Evolutionary conservation across 768 basidiomycete genomes (phyloP).

Genomic region (Sistotremastrum niveocremeum): DNA sequence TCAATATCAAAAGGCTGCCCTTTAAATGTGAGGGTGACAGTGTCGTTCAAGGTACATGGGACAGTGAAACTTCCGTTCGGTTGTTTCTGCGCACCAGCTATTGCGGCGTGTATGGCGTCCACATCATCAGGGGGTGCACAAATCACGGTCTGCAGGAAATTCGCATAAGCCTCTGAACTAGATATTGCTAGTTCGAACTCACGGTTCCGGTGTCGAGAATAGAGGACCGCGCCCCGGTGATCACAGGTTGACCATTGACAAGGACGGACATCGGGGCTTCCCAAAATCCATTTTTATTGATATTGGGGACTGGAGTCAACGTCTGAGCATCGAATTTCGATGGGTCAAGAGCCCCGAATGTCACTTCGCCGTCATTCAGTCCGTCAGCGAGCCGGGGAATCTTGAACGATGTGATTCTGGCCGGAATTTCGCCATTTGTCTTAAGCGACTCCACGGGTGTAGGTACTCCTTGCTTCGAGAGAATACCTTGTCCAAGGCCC

Average conservation of each 20-base stretch:
- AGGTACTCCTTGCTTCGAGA: slow-evolving; percentile 48
- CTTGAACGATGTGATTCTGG: slow-evolving; percentile 67
- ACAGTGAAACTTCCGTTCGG: slow-evolving; percentile 41
- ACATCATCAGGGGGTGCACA: slow-evolving; percentile 29
- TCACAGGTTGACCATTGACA: slow-evolving; percentile 33
- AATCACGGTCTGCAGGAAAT: not conserved
- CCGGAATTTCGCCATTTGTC: slow-evolving; percentile 36
- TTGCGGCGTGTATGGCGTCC: slow-evolving; percentile 36
- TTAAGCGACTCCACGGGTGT: slow-evolving; percentile 69
- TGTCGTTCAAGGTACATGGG: slow-evolving; percentile 46
- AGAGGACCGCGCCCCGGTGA: slow-evolving; percentile 13
- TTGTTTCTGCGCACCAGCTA: slow-evolving; percentile 41
- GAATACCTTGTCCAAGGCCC: slow-evolving; percentile 56
- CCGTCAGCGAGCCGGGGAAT: slow-evolving; percentile 60
- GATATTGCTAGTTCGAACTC: too few species aligned
- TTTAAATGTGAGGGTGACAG: slow-evolving; percentile 46
- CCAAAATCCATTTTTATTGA: slow-evolving; percentile 68
- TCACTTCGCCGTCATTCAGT: slow-evolving; percentile 60
- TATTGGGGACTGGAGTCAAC: slow-evolving; percentile 45
- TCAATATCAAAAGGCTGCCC: slow-evolving; percentile 47
- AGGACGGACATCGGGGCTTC: slow-evolving; percentile 49
- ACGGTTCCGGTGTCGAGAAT: slow-evolving; percentile 21
- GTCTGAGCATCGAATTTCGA: slow-evolving; percentile 52
- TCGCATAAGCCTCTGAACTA: not conserved
- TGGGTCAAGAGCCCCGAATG: slow-evolving; percentile 64